Evolutionary conservation across 768 basidiomycete species (phyloP), one percentile per base, ranked within the genome.

Genomic region (Tulasnella sp.): DNA sequence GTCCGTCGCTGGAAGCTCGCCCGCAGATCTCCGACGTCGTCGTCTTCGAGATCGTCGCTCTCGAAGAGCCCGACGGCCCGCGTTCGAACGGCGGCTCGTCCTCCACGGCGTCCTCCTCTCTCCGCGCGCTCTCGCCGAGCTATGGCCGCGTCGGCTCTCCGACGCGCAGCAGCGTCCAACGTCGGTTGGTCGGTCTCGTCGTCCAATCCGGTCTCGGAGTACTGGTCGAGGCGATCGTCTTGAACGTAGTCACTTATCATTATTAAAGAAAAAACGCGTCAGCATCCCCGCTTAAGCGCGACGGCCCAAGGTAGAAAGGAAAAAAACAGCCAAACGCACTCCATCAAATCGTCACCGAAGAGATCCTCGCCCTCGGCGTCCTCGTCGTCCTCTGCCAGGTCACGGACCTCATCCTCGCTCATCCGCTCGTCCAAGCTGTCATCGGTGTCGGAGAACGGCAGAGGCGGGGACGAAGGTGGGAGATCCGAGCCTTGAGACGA

Each of bases 361-460:
- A 99, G 90, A 87, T 99, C 97, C 85, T 98, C 97, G 50, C 94
- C 95, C 34, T 94, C 93, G 11, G 31, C 60, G n/a, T 90, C 96
- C 16, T 93, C 94, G n/a, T 86, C 86, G 7, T 91, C 94, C 41
- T 88, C 88, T 34, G 82, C 82, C 9, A 89, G 90, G 3, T 81
- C 82, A 28, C 83, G 81, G 37, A 83, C 84, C 22, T 90, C 93
- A 91, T 86, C 83, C 93, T 91, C 78, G 85, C 88, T 1, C 89
- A 91, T 82, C 93, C 92, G 14, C 81, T 94, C 93, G 58, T 92
- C 92, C 50, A 93, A 79, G 79, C 90, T 92, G 34, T 96, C 95
- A 79, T 87, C 86, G 41, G 95, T 93, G 83, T 98, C 97, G 6
- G 93, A 93, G 84, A 98, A 96, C 7, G 92, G 92, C 2, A 91